These are phyloP conservation scores for Nakaseomyces nivariensis DNA, from an alignment of 1,139 yeast species.

Conservation along the genomic window DNA sequence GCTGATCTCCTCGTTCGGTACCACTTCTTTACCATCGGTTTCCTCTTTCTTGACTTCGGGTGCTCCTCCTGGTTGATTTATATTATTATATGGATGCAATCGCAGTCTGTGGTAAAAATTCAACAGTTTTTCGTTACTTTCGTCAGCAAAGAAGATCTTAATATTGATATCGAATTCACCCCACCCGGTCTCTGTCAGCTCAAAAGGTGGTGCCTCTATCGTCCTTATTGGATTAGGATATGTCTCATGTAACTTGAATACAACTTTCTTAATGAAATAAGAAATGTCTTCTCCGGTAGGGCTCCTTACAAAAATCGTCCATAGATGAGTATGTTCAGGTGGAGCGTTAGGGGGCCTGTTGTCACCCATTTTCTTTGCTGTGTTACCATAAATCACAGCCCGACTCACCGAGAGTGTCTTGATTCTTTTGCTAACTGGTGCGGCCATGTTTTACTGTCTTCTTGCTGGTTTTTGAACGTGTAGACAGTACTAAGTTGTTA, in stretches of 20 bases:
- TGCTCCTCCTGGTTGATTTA: slow-evolving; percentile 24
- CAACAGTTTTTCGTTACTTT: slow-evolving; percentile 80
- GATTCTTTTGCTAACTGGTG: slow-evolving; percentile 23
- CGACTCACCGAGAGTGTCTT: slow-evolving; percentile 71
- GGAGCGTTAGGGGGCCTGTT: slow-evolving; percentile 59
- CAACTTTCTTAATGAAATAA: slow-evolving; percentile 78
- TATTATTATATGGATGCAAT: slow-evolving; percentile 69
- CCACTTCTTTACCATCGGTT: slow-evolving; percentile 14
- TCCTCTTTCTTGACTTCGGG: slow-evolving; percentile 8
- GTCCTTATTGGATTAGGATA: slow-evolving; percentile 78
- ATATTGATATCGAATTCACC: slow-evolving; percentile 94
- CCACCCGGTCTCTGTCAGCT: slow-evolving; percentile 98
- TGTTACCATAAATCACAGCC: slow-evolving; percentile 82
- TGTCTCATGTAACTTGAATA: slow-evolving; percentile 90
- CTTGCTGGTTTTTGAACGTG: too few relatives aligned
- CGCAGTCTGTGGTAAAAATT: slow-evolving; percentile 83
- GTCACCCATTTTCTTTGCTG: slow-evolving; percentile 63
- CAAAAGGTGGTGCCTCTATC: slow-evolving; percentile 83
- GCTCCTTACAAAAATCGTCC: slow-evolving; percentile 91
- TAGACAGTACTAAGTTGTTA: neutral
- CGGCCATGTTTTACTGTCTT: slow-evolving; percentile 11
- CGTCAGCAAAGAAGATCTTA: slow-evolving; percentile 75
- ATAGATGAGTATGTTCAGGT: slow-evolving; percentile 82
- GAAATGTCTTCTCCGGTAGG: slow-evolving; percentile 76
- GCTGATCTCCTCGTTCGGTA: slow-evolving; percentile 37